Base-by-base conservation (phyloP, 2,329 filamentous ascomycete genomes). In the Fusarium brachygibbosum region DNA sequence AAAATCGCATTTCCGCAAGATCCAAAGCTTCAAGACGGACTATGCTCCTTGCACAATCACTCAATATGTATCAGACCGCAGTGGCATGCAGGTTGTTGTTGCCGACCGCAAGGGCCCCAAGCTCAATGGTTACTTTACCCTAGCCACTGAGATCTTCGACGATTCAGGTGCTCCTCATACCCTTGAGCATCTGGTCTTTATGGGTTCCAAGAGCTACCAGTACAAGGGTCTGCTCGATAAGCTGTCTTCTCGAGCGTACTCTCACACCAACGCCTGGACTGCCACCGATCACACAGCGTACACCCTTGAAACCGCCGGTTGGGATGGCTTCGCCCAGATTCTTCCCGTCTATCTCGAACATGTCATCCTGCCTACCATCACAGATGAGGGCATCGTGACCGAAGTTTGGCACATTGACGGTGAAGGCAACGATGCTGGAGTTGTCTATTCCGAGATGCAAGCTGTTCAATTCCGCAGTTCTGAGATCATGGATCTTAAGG, bases 391-490 rank as follows among this genome's bases (percentile, higher is more conserved):
- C 13, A 98, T 97, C 77, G 91, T 95, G 70, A 99, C 96, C 4
- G 96, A 99, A 79, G 96, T 99, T 3, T 94, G 97, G 82, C 96
- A 99, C 78, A 88, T 99, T 57, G 93, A 99, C 76, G 95, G 93
- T 17, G 89, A 93, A 71, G 96, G 96, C 58, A 92, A 98, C 68
- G 96, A 99, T 85, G 96, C 96, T 41, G 96, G 94, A 67, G 94
- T 98, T 2, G 96, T 99, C 11, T 99, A 99, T 80, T 98, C 95
- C 0, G 96, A 99, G 81, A 99, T 99, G 96, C 96, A 99, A 80
- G 96, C 91, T 25, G 90, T 97, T 3, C 92, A 98, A 77, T 97
- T 97, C 76, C 90, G 89, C 53, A 90, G 92, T 70, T 84, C 86
- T 10, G 93, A 97, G 78, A 88, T 98, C 61, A 97, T 98, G 87